Base-by-base conservation (phyloP, 306 rosid genomes). In the Macrotyloma uniflorum region DNA sequence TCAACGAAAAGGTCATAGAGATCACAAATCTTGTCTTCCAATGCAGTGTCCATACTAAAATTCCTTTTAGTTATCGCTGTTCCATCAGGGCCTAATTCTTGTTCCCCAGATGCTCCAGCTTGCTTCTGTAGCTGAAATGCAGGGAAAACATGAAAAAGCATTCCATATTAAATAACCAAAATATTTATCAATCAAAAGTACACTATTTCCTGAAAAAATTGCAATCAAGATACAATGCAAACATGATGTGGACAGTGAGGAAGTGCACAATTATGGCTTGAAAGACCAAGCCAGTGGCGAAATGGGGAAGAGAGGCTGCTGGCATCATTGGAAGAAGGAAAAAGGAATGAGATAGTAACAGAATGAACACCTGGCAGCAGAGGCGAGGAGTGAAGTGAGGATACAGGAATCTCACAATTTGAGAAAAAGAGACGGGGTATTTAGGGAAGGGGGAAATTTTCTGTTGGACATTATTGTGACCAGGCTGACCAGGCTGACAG, bases 1-100 rank as follows among this genome's bases (percentile, higher is more conserved):
- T 96, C 99, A 90, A 86, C 97, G 84, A 86, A 96, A 85, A 93
- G 93, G 85, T 96, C 97, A 79, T 96, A 96, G 80, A 96, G 96
- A 77, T 96, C 99, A 91, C 98, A 96, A 80, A 96, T 93, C 87
- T 89, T 93, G 79, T 96, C 98, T 87, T 96, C 98, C 90, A 96
- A 58, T 65, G 87, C 82, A 81, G 88, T 75, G 63, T 90, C 98
- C 96, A 96, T 89, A 51, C 84, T 83, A 79, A 89, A 87, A 83
- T 72, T 90, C 74, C 62, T 85, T 87, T 85, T 90, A 6, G 85
- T 65, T 65, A 42, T 79, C 73, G 83, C 85, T 86, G 87, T 93
- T 63, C 83, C 94, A 82, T 90, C 94, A 78, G 90, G 67, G 55
- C 85, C 84, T 74, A 70, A 70, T 83, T 93, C 93, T 83, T 85